phyloP scores from a whole-genome alignment of 768 basidiomycete genomes.

The Harrya chromipes region DNA sequence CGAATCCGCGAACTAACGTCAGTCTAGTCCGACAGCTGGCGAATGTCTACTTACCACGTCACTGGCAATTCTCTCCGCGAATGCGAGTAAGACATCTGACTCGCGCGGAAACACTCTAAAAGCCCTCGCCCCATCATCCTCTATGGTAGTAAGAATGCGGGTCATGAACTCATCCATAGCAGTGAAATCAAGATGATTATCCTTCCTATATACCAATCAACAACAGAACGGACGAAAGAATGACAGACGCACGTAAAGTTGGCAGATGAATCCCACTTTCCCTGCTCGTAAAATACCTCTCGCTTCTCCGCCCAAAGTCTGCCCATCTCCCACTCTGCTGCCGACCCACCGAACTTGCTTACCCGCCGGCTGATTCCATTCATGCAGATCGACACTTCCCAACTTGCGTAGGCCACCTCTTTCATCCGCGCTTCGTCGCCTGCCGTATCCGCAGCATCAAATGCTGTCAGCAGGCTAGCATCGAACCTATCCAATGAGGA shows the following conservation, averaged over 20 bases:
- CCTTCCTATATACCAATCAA: slow-evolving; percentile 35
- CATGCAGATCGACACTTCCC: slow-evolving; percentile 66
- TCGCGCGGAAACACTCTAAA: slow-evolving; percentile 82
- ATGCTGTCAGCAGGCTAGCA: slow-evolving; percentile 77
- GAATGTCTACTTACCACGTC: slow-evolving; percentile 66
- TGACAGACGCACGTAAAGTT: slow-evolving; percentile 66
- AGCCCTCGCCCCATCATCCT: slow-evolving; percentile 75
- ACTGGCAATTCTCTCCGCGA: slow-evolving; percentile 77
- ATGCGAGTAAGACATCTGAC: slow-evolving; percentile 73
- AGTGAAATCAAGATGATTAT: slow-evolving; percentile 74
- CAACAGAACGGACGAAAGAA: background rate
- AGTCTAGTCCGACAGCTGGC: background rate
- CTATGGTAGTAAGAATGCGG: slow-evolving; percentile 58
- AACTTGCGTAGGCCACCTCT: slow-evolving; percentile 78
- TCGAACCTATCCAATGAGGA: slow-evolving; percentile 88
- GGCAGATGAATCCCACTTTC: slow-evolving; percentile 73
- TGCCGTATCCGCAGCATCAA: slow-evolving; percentile 80
- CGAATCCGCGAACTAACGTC: background rate
- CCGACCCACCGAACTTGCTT: background rate
- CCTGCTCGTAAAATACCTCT: slow-evolving; percentile 88
- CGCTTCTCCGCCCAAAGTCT: slow-evolving; percentile 95
- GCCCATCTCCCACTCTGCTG: slow-evolving; percentile 82
- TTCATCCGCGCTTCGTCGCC: slow-evolving; percentile 75
- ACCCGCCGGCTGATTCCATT: slow-evolving; percentile 32
- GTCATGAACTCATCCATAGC: slow-evolving; percentile 93